phyloP scores from a whole-genome alignment of 768 basidiomycete species.

The Agaricus bisporus region DNA sequence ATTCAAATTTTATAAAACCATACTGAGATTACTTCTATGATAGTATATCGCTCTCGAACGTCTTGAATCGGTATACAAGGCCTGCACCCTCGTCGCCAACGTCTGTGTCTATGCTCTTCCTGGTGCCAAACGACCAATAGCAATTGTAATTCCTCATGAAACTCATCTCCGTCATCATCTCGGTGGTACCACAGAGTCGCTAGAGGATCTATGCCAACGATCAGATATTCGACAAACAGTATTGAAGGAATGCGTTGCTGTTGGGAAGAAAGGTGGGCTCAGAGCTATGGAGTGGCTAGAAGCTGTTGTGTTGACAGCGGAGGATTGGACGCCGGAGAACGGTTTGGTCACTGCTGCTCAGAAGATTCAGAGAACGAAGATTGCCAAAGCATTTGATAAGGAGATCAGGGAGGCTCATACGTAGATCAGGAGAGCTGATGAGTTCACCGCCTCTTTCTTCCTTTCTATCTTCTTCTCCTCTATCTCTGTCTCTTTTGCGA shows the following conservation, averaged over 20 bases:
- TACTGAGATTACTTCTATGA: neutral
- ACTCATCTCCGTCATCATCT: constrained; percentile 59
- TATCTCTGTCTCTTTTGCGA: no score
- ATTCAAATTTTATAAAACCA: constrained; percentile 6
- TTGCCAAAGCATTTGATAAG: constrained; percentile 27
- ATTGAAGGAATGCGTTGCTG: constrained; percentile 67
- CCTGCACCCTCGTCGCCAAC: constrained; percentile 72
- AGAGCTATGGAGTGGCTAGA: constrained; percentile 74
- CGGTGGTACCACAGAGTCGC: constrained; percentile 32
- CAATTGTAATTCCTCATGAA: constrained; percentile 81
- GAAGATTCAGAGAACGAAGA: constrained; percentile 30
- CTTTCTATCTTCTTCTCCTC: no score
- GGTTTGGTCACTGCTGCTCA: constrained; percentile 67
- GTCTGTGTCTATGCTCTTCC: constrained; percentile 76
- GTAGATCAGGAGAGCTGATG: no score
- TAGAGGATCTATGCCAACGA: constrained; percentile 53
- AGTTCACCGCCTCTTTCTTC: no score
- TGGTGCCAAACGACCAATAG: constrained; percentile 80
- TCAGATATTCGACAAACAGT: constrained; percentile 52
- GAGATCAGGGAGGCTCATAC: constrained; percentile 21
- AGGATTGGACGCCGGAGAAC: constrained; percentile 91
- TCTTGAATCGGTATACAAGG: constrained; percentile 83
- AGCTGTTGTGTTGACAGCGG: constrained; percentile 69
- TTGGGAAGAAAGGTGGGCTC: constrained; percentile 84
- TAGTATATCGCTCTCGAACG: constrained; percentile 90